phyloP scores from a whole-genome alignment of 2,329 filamentous ascomycete species.

The Allantophomopsis cytisporea region DNA sequence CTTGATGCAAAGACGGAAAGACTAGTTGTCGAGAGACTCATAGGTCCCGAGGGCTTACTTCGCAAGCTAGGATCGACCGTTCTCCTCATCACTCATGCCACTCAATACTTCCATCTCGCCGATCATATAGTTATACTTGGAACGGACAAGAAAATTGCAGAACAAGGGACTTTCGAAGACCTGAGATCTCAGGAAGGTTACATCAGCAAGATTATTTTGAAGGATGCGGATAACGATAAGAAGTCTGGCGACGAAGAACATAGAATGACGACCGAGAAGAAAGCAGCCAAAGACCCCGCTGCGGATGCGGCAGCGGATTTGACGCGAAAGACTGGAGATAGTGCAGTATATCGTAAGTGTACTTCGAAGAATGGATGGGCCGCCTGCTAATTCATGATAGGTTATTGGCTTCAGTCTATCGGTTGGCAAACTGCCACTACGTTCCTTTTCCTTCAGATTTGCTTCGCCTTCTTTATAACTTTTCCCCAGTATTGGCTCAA shows the following conservation, averaged over 20 bases:
- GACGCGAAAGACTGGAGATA: neutral
- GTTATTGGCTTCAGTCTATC: neutral
- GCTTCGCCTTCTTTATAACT: neutral
- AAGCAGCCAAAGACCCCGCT: neutral
- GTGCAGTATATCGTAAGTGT: neutral
- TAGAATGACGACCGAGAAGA: neutral
- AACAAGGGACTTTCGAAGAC: no score
- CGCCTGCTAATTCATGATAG: neutral
- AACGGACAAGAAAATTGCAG: no score
- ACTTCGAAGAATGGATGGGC: neutral
- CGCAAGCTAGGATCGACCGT: slow-evolving; percentile 23
- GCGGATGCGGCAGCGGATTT: neutral
- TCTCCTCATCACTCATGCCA: slow-evolving; percentile 27
- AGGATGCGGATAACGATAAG: neutral
- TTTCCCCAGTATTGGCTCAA: neutral
- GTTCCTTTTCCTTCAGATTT: neutral
- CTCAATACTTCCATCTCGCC: slow-evolving; percentile 9
- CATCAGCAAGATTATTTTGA: neutral
- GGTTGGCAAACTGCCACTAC: neutral
- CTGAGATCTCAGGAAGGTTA: no score
- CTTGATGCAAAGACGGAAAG: slow-evolving; percentile 29
- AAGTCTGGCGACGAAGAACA: neutral
- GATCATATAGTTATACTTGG: slow-evolving; percentile 12
- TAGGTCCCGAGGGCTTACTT: slow-evolving; percentile 27
- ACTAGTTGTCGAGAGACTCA: slow-evolving; percentile 25